A percentile compares a stretch with the other conserved stretches of the same genome.
These are phyloP conservation scores for Penicillium maclennaniae DNA, from an alignment of 495 filamentous ascomycete genomes.

Conservation along the genomic window DNA sequence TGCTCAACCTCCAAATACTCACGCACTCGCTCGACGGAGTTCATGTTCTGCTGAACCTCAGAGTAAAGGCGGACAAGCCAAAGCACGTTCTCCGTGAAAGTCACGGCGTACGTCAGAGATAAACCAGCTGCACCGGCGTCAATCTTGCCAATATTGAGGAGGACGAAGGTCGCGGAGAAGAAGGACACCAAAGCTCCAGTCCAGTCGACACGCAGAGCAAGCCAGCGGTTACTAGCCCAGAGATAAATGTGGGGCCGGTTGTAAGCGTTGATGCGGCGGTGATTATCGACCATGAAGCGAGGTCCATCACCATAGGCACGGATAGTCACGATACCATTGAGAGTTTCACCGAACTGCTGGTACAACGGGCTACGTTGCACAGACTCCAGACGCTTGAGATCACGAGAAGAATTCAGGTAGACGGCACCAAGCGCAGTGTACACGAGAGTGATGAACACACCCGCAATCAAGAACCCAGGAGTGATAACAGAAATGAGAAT, in stretches of 20 bases:
- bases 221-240: conserved; percentile 97
- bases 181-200: conserved; percentile 90
- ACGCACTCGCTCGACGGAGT: conserved; percentile 96
- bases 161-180: conserved; percentile 89
- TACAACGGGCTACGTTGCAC: conserved; percentile 92
- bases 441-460: conserved; percentile 74
- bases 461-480: conserved; percentile 86
- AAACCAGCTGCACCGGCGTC: conserved; percentile 94
- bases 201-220: conserved; percentile 86
- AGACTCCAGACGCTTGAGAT: conserved; percentile 93
- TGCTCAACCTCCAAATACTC: conserved; percentile 97
- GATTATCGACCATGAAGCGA: conserved; percentile 91
- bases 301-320: conserved; percentile 93
- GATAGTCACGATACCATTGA: conserved; percentile 95
- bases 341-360: conserved; percentile 96
- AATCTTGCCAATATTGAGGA: conserved; percentile 75
- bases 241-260: conserved; percentile 92
- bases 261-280: conserved; percentile 82
- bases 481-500: conserved; percentile 90
- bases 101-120: conserved; percentile 95
- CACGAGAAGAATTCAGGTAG: conserved; percentile 86
- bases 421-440: conserved; percentile 82
- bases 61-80: conserved; percentile 98
- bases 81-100: conserved; percentile 93
- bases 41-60: conserved; percentile 98